Base-by-base conservation (phyloP, 805 yeast genomes). In the Saccharomycodes ludwigii region DNA sequence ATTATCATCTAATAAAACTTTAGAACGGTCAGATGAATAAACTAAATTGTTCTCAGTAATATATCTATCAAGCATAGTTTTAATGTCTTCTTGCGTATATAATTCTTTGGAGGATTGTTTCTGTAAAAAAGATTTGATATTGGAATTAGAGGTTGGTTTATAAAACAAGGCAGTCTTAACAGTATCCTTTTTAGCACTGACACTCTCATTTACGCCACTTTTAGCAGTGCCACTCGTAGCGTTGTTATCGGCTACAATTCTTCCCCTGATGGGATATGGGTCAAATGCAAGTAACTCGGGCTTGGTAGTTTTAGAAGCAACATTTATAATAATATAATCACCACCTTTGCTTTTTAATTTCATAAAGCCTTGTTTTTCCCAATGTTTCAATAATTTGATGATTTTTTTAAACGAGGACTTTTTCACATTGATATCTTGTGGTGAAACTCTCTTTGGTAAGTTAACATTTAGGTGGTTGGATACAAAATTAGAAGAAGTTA, bases 341-440 rank as follows among this genome's bases (percentile, higher is more conserved):
- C 86, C 95, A 23, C 76, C 91, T 46, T 83, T 81, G 6, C 94
- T 96, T 42, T 85, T 83, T 17, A 76, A 51, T 35, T 73, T 73
- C 15, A 91, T 38, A 34, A 76, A 69, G 2, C 73, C 72, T 27
- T 66, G 64, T 50, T 84, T 88, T 41, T 82, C 95, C 76, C 86
- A 83, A 5, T 80, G 75, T 48, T 84, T 88, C 33, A 88, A 57
- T 46, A 77, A 84, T 51, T 85, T 86, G 10, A 85, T 68, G 4
- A 88, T 73, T 48, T 88, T 88, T 53, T 81, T 85, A 94, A 94
- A 88, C 3, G 85, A 71, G 0, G 95, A 75, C 47, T 73, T 78
- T 53, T 85, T 86, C 36, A 80, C 67, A 41, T 69, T 75, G 24
- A 76, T 68, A 43, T 73, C 77, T 33, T 79, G 66, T 1, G 69